Evolutionary conservation across 2,329 filamentous ascomycete species (phyloP), one percentile per base, ranked within the genome.

Genomic region (Paraphoma chrysanthemicola): DNA sequence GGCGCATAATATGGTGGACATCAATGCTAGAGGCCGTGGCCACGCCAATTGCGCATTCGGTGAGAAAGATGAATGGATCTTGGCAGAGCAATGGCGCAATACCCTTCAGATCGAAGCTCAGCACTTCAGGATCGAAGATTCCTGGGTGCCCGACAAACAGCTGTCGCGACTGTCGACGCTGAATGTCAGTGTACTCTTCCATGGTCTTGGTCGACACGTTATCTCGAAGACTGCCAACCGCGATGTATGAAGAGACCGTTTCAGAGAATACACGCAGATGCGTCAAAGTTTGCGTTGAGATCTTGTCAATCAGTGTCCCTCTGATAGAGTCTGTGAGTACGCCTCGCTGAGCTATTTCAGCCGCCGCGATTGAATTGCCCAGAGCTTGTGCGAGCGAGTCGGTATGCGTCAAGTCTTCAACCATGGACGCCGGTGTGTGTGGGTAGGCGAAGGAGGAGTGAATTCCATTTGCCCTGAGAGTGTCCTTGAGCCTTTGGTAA

Each of bases 341-440:
- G 6, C 95, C 95, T 66, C 95, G 90, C 74, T 97, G 93, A 61
- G 93, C 89, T 63, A 98, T 97, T 78, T 99, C 95, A 4, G 91
- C 88, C 0, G 93, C 88, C 8, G 93, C 89, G 56, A 99, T 93
- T 0, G 93, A 94, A 72, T 88, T 92, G 1, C 92, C 94, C 12
- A 97, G 87, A 1, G 87, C 82, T 55, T 83, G 83, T 12, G 88
- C 85, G 10, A 93, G 76, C 1, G 84, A 83, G 66, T 90, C 88
- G 54, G 80, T 80, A 56, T 82, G 74, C 1, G 81, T 79, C 54
- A 83, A 67, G 31, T 85, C 83, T 43, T 84, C 82, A 0, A 70
- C 54, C 9, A 69, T 71, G 16, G 67, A 68, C 6, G 77, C 68
- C 4, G 76, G 70, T 9, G 78, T 77, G 12, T 79, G 71, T 2